phyloP scores from a whole-genome alignment of 805 yeast species.

The Clavispora carvajalis region DNA sequence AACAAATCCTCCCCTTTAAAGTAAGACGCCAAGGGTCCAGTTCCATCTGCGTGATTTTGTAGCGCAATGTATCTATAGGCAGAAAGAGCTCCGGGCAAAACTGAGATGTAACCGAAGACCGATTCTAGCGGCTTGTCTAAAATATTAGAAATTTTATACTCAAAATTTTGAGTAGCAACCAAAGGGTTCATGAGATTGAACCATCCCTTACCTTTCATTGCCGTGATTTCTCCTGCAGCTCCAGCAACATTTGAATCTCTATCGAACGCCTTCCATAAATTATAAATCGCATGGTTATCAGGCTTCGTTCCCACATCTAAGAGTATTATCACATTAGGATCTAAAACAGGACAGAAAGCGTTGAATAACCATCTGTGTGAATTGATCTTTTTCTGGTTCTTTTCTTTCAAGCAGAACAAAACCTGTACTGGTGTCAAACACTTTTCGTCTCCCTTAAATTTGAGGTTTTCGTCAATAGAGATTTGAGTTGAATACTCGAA shows the following conservation, averaged over 20 bases:
- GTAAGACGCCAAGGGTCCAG: constrained; percentile 85
- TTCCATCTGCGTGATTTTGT: constrained; percentile 78
- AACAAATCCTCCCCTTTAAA: constrained; percentile 76
- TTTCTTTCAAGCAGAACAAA: constrained; percentile 86
- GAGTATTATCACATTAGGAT: constrained; percentile 84
- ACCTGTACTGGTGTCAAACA: constrained; percentile 93
- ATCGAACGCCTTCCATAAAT: constrained; percentile 96
- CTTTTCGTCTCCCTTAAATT: constrained; percentile 85
- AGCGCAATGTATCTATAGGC: constrained; percentile 90
- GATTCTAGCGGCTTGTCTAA: constrained; percentile 93
- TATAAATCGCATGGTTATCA: constrained; percentile 81
- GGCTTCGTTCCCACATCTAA: constrained; percentile 98
- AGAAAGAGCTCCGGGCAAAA: constrained; percentile 91
- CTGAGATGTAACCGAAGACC: constrained; percentile 87
- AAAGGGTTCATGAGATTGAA: constrained; percentile 77
- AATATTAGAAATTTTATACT: constrained; percentile 94
- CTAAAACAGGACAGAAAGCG: constrained; percentile 85
- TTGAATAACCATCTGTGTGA: constrained; percentile 98
- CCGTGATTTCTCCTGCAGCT: constrained; percentile 96
- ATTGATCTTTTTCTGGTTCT: constrained; percentile 88
- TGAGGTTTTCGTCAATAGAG: constrained; percentile 81
- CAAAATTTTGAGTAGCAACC: constrained; percentile 95
- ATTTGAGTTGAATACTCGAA: constrained; percentile 96
- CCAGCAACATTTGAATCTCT: constrained; percentile 96
- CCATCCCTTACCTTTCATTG: constrained; percentile 91